Evolutionary conservation across 257 asterid species (phyloP).

Genomic region (Nicotiana tabacum): DNA sequence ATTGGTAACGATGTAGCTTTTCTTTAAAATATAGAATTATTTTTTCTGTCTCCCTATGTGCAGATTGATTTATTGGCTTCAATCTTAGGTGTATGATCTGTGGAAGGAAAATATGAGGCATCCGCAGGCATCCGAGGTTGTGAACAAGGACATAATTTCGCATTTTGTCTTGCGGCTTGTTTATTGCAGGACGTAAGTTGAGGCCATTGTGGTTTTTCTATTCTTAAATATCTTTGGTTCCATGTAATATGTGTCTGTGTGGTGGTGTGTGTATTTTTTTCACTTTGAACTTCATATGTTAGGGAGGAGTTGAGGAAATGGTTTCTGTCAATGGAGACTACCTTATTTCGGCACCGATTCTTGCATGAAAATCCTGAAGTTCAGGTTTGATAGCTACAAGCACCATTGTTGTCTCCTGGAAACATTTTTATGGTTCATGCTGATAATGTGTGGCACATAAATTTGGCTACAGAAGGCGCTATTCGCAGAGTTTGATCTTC

Average conservation of each 20-base stretch:
- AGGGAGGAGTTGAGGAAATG: slow-evolving; percentile 90
- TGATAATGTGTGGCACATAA: slow-evolving; percentile 13
- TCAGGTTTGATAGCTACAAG: slow-evolving; percentile 48
- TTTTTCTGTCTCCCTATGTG: not conserved
- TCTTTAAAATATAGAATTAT: not conserved
- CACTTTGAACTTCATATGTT: not conserved
- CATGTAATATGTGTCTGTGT: not conserved
- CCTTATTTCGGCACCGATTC: slow-evolving; percentile 77
- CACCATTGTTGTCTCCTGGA: slow-evolving; percentile 7
- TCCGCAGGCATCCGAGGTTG: slow-evolving; percentile 50
- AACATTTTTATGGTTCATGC: slow-evolving; percentile 8
- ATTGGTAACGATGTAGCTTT: slow-evolving; percentile 36
- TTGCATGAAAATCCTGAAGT: slow-evolving; percentile 44
- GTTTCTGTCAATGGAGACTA: slow-evolving; percentile 91
- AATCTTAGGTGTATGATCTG: slow-evolving; percentile 40
- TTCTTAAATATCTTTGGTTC: not conserved
- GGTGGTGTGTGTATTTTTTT: not conserved
- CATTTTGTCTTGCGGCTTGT: slow-evolving; percentile 94
- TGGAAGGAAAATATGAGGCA: slow-evolving; percentile 71
- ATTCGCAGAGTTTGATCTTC: slow-evolving; percentile 72
- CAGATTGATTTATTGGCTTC: not conserved
- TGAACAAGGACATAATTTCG: slow-evolving; percentile 79
- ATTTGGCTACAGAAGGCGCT: slow-evolving; percentile 51
- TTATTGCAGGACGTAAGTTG: slow-evolving; percentile 83
- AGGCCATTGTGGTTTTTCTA: not conserved